Conservation (phyloP, 495 filamentous ascomycete genomes). For the Polyplosphaeria fusca region DNA sequence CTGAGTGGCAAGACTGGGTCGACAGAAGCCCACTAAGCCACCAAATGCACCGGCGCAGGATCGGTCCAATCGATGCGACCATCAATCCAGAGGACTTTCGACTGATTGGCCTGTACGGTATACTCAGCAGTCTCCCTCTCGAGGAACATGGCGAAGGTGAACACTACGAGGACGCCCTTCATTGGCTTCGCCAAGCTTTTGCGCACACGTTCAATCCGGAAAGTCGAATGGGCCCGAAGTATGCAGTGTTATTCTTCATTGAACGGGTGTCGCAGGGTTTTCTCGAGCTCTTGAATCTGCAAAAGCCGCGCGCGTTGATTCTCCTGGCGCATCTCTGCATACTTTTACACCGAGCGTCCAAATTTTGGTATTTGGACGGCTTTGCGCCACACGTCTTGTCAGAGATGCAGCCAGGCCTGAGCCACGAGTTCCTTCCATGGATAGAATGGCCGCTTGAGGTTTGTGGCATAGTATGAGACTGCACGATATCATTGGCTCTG, state of each 20-base stretch:
- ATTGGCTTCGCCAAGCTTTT: conserved; percentile 25
- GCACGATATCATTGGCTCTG: too few species aligned
- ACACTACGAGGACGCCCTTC: conserved; percentile 7
- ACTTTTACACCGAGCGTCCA: conserved; percentile 6
- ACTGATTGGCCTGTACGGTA: conserved; percentile 5
- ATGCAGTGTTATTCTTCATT: conserved; percentile 6
- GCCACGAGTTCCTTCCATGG: conserved; percentile 17
- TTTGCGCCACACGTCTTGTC: conserved; percentile 7
- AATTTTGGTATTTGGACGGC: conserved; percentile 19
- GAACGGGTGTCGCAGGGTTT: conserved; percentile 3
- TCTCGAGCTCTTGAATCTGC: conserved; percentile 8
- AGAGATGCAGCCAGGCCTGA: conserved; percentile 11
- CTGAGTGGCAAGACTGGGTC: conserved; percentile 6
- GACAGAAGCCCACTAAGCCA: not conserved
- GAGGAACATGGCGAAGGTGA: conserved; percentile 7
- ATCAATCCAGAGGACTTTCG: conserved; percentile 18
- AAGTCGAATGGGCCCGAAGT: conserved; percentile 7
- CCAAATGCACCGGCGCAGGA: conserved; percentile 8
- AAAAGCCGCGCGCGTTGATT: conserved; percentile 8
- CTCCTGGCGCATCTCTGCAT: conserved; percentile 15
- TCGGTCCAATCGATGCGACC: conserved; percentile 9
- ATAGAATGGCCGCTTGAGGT: conserved; percentile 19
- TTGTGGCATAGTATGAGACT: conserved; percentile 10
- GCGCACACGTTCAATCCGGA: not conserved
- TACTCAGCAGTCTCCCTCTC: not conserved